phyloP scores from a whole-genome alignment of 75 land plant species.

The Sequoiadendron giganteum region DNA sequence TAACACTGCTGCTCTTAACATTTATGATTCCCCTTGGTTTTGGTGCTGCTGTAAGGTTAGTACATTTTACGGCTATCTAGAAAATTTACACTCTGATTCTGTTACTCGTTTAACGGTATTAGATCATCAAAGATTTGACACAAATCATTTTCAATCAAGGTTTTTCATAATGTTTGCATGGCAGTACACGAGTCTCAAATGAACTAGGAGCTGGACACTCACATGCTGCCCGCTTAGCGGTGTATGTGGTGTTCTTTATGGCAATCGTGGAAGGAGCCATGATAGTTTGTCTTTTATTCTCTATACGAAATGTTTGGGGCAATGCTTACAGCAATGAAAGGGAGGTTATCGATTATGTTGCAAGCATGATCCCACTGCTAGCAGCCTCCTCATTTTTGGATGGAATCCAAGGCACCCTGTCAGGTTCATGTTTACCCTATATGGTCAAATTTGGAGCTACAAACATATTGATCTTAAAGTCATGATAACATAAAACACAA shows the following conservation, averaged over 20 bases:
- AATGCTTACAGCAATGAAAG: no score
- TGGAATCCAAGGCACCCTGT: slow-evolving; percentile 71
- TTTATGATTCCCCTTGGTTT: slow-evolving; percentile 61
- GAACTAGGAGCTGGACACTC: slow-evolving; percentile 73
- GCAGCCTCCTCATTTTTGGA: slow-evolving; percentile 50
- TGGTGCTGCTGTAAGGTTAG: slow-evolving; percentile 48
- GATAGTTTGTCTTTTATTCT: slow-evolving; percentile 20
- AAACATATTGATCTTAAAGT: no score
- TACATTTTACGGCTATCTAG: not conserved
- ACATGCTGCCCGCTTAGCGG: slow-evolving; percentile 42
- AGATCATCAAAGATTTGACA: not conserved
- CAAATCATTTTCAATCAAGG: not conserved
- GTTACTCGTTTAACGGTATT: not conserved
- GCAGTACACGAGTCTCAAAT: slow-evolving; percentile 71
- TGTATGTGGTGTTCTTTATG: slow-evolving; percentile 30
- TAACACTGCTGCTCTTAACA: slow-evolving; percentile 25
- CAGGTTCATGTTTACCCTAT: slow-evolving; percentile 36
- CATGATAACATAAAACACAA: no score
- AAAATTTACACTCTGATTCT: not conserved
- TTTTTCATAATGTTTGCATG: not conserved
- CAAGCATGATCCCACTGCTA: no score
- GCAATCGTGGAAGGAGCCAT: slow-evolving; percentile 48
- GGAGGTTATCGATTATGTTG: no score
- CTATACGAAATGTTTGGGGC: no score
- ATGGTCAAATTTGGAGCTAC: no score